A percentile compares a stretch with the other conserved stretches of the same genome.
These are phyloP conservation scores for Orbilia javanica DNA, from an alignment of 2,329 filamentous ascomycete genomes.

Conservation along the genomic window DNA sequence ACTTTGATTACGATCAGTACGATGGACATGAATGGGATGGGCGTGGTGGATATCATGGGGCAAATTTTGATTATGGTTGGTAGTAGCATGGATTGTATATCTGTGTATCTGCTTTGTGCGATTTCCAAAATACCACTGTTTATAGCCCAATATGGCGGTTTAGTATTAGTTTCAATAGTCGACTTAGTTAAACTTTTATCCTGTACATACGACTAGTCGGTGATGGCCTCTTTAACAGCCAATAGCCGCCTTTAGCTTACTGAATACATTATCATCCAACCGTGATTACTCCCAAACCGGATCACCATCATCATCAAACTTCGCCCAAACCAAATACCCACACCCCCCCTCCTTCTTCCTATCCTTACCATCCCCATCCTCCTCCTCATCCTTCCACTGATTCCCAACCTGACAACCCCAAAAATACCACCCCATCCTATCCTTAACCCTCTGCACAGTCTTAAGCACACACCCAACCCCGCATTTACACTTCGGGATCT, in stretches of 20 bases:
- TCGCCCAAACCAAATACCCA: conserved; percentile 84
- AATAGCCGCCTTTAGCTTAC: conserved; percentile 9
- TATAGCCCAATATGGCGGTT: too few relatives aligned
- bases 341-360: conserved; percentile 70
- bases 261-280: not conserved
- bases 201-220: not conserved
- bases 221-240: too few relatives aligned
- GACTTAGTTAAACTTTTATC: not conserved
- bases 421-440: conserved; percentile 82
- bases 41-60: not conserved
- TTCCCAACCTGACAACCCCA: conserved; percentile 90
- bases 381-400: conserved; percentile 72
- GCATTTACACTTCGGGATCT: conserved; percentile 84
- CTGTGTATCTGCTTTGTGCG: not conserved
- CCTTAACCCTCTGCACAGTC: conserved; percentile 73
- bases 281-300: conserved; percentile 75
- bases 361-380: conserved; percentile 61
- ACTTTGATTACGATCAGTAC: conserved; percentile 11
- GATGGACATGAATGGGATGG: conserved; percentile 1
- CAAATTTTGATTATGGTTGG: not conserved
- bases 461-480: conserved; percentile 72
- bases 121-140: not conserved
- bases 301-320: conserved; percentile 87
- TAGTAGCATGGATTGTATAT: not conserved
- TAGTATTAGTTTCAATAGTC: not conserved